phyloP scores from a whole-genome alignment of 192 early-diverging fungal genomes.

The Podochytrium sp. region DNA sequence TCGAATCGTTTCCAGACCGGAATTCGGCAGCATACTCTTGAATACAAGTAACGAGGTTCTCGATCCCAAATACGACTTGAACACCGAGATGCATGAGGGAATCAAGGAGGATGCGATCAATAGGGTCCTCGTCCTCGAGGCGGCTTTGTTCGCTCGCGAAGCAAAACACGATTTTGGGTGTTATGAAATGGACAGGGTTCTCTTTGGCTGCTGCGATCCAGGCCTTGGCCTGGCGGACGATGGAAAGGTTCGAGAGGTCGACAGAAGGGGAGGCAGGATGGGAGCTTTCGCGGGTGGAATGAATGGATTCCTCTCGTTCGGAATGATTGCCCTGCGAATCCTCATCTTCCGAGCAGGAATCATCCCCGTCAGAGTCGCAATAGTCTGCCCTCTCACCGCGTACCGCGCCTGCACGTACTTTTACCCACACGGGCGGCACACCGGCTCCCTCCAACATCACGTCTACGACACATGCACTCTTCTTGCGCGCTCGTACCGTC shows the following conservation, averaged over 20 bases:
- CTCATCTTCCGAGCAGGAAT: neutral
- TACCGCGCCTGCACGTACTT: conserved; percentile 48
- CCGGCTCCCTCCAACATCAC: conserved; percentile 41
- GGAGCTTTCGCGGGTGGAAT: neutral
- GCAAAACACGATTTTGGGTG: conserved; percentile 45
- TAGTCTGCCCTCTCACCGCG: conserved; percentile 13
- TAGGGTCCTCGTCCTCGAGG: too few species aligned
- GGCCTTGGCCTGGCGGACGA: conserved; percentile 40
- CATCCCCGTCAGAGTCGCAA: neutral
- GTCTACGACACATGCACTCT: conserved; percentile 14
- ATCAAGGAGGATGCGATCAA: conserved; percentile 30
- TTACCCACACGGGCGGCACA: conserved; percentile 45
- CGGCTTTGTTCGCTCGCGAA: conserved; percentile 25
- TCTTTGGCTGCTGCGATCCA: conserved; percentile 42
- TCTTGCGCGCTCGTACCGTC: neutral
- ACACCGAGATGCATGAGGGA: neutral
- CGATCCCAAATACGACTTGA: neutral
- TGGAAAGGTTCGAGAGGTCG: conserved; percentile 14
- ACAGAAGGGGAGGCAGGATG: neutral
- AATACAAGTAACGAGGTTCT: neutral
- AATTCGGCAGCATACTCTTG: neutral
- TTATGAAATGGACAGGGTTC: conserved; percentile 41
- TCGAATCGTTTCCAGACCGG: neutral
- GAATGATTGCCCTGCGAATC: neutral
- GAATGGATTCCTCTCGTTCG: too few species aligned